phyloP scores from a whole-genome alignment of 192 early-diverging fungal genomes.

The Obelidium mucronatum region DNA sequence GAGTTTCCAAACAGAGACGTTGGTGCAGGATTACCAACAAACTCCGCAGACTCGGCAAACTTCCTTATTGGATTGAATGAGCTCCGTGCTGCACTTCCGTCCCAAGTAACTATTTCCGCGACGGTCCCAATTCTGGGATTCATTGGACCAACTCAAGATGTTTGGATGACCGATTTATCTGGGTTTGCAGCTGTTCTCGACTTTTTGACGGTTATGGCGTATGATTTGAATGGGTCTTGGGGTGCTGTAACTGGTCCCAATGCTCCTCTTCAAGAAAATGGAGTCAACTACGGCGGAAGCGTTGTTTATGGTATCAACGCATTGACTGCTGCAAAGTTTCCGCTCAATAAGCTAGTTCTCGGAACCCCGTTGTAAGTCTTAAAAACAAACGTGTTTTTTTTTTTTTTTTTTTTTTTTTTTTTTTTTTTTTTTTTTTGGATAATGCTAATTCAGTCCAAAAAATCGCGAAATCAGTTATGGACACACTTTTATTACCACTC shows the following conservation, averaged over 20 bases:
- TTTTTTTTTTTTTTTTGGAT: too few species aligned
- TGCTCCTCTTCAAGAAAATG: not conserved
- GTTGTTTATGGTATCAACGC: not conserved
- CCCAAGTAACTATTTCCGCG: not conserved
- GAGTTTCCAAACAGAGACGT: not conserved
- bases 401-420: too few species aligned
- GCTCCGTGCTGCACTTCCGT: not conserved
- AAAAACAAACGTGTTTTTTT: not conserved
- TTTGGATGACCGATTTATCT: not conserved
- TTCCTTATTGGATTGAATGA: not conserved
- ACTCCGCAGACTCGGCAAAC: not conserved
- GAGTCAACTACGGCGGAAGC: not conserved
- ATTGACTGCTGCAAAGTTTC: not conserved
- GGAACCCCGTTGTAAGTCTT: not conserved
- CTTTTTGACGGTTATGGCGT: conserved; percentile 3
- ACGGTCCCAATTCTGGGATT: not conserved
- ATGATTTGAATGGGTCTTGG: conserved; percentile 17
- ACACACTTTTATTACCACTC: not conserved
- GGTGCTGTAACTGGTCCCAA: not conserved
- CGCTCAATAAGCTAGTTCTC: not conserved
- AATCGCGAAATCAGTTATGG: conserved; percentile 1
- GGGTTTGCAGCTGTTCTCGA: not conserved
- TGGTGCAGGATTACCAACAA: not conserved
- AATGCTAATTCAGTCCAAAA: too few species aligned
- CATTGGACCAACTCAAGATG: not conserved